phyloP scores from a whole-genome alignment of 108 stramenopile species.

The Cyclotella choctawhatcheeana region DNA sequence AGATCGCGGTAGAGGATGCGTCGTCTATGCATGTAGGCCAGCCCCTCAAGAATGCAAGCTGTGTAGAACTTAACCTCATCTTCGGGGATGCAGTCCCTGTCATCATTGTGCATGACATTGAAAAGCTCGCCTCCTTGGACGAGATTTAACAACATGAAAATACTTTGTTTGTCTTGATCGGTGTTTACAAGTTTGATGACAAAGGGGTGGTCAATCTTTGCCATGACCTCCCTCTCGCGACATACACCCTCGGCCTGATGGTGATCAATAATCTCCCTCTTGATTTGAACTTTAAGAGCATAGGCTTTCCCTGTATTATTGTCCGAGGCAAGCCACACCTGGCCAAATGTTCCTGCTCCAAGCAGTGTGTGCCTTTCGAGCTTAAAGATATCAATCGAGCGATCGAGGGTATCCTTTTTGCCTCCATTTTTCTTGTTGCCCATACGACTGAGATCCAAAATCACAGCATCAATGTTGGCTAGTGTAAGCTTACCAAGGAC shows the following conservation, averaged over 20 bases:
- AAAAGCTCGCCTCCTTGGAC: constrained; percentile 73
- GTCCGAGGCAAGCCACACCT: constrained; percentile 73
- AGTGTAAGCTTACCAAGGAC: constrained; percentile 49
- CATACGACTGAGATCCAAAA: constrained; percentile 67
- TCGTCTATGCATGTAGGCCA: constrained; percentile 53
- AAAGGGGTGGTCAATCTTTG: constrained; percentile 75
- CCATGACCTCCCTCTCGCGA: constrained; percentile 66
- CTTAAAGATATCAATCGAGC: constrained; percentile 49
- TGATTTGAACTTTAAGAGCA: constrained; percentile 73
- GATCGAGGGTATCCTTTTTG: constrained; percentile 33
- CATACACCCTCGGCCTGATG: constrained; percentile 33
- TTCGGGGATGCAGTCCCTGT: constrained; percentile 55
- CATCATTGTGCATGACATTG: constrained; percentile 62
- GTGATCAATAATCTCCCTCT: constrained; percentile 48
- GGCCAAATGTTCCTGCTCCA: constrained; percentile 87
- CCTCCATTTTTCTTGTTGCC: constrained; percentile 27
- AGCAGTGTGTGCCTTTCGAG: constrained; percentile 67
- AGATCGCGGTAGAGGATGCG: constrained; percentile 67
- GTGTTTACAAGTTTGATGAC: constrained; percentile 66
- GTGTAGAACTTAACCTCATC: constrained; percentile 75
- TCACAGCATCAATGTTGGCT: constrained; percentile 56
- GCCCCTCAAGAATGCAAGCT: constrained; percentile 50
- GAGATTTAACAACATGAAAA: constrained; percentile 85
- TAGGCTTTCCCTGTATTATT: constrained; percentile 30
- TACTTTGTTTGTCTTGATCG: constrained; percentile 64